A percentile compares a stretch with the other conserved stretches of the same genome.
These are phyloP conservation scores for Blastocystis sp. DNA, from an alignment of 352 stramenopile genomes.

Conservation along the genomic window DNA sequence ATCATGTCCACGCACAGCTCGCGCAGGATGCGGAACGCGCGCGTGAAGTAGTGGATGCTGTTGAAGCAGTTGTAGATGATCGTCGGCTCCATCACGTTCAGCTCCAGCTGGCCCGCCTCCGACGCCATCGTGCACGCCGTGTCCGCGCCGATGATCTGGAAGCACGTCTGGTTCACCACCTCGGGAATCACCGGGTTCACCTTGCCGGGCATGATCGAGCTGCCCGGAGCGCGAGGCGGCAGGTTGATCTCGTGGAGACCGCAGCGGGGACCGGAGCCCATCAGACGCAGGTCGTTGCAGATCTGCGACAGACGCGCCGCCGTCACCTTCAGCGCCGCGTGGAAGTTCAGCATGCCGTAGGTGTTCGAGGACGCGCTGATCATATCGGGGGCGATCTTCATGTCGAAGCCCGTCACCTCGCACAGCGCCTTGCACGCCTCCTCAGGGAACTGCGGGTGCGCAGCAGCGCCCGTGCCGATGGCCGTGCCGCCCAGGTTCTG, in stretches of 20 bases:
- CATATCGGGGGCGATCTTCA: slow-evolving; percentile 46
- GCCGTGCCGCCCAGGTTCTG: slow-evolving; percentile 77
- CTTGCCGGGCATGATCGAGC: too few species aligned
- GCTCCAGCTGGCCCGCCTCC: too few species aligned
- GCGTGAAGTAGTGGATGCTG: slow-evolving; percentile 33
- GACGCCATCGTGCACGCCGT: slow-evolving; percentile 51
- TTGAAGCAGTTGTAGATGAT: too few species aligned
- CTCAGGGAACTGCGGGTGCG: slow-evolving; percentile 30
- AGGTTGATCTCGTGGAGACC: too few species aligned
- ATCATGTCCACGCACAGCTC: slow-evolving; percentile 26
- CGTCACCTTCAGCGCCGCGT: slow-evolving; percentile 30
- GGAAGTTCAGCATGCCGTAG: slow-evolving; percentile 54
- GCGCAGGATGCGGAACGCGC: slow-evolving; percentile 34
- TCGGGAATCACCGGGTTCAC: too few species aligned
- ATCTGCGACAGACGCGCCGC: slow-evolving; percentile 33
- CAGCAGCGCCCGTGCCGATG: slow-evolving; percentile 74
- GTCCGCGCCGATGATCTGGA: slow-evolving; percentile 4
- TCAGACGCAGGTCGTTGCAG: not conserved
- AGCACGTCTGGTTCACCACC: too few species aligned
- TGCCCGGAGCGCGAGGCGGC: too few species aligned
- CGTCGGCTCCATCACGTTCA: too few species aligned
- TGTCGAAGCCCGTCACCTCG: slow-evolving; percentile 58
- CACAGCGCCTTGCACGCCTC: slow-evolving; percentile 38
- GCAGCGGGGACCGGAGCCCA: too few species aligned
- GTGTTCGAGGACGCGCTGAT: slow-evolving; percentile 51